These are phyloP conservation scores for Mortierella sp. DNA, from an alignment of 371 early-diverging fungal species.

Conservation along the genomic window DNA sequence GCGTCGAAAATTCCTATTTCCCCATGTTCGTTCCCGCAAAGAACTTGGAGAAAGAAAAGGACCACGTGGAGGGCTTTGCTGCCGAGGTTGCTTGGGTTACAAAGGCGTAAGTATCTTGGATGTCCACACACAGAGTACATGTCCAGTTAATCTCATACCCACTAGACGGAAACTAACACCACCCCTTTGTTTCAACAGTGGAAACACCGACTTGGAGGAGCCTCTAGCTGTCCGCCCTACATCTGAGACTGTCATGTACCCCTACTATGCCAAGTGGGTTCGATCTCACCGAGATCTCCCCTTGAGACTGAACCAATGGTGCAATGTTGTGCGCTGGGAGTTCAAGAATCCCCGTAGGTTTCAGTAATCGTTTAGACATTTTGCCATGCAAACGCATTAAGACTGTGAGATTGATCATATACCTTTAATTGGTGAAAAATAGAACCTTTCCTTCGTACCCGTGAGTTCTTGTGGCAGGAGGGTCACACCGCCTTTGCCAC, in stretches of 20 bases:
- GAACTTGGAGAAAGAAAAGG: constrained; percentile 97
- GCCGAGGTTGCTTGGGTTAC: constrained; percentile 99
- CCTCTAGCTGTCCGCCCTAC: constrained; percentile 99
- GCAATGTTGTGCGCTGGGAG: constrained; percentile 99
- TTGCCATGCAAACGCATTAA: background rate
- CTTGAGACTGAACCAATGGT: constrained; percentile 99
- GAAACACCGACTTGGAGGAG: constrained; percentile 93
- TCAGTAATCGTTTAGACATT: background rate
- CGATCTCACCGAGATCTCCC: constrained; percentile 99
- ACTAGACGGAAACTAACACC: background rate
- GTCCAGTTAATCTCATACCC: no score
- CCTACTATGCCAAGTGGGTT: constrained; percentile 99
- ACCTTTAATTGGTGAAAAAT: constrained; percentile 10
- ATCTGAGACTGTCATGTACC: constrained; percentile 99
- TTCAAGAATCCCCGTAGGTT: constrained; percentile 97
- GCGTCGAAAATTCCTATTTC: constrained; percentile 99
- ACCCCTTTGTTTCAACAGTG: constrained; percentile 63
- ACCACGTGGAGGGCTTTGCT: constrained; percentile 99
- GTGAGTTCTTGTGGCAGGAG: constrained; percentile 99
- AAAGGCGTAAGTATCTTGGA: constrained; percentile 76
- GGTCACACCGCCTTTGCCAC: constrained; percentile 99
- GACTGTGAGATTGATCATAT: background rate
- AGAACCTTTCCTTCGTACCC: constrained; percentile 99
- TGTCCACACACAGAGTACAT: background rate
- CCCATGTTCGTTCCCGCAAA: constrained; percentile 99